phyloP scores from a whole-genome alignment of 495 filamentous ascomycete species.

The Podospora didyma region DNA sequence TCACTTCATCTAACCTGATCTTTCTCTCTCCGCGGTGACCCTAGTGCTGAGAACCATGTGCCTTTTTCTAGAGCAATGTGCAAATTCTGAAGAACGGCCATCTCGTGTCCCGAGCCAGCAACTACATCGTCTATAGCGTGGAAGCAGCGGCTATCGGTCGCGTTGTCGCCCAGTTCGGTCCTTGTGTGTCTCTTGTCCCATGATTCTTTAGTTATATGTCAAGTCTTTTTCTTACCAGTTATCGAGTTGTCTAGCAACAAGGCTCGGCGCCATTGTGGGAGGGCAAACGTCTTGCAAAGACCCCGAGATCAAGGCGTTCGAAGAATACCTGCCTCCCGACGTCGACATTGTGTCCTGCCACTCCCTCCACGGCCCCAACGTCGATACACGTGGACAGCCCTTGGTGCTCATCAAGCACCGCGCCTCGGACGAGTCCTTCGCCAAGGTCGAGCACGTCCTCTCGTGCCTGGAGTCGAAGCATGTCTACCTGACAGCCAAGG shows the following conservation, averaged over 20 bases:
- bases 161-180: slow-evolving; percentile 81
- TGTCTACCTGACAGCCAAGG: slow-evolving; percentile 78
- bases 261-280: slow-evolving; percentile 87
- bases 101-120: slow-evolving; percentile 87
- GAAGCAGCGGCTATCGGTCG: slow-evolving; percentile 85
- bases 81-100: slow-evolving; percentile 86
- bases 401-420: slow-evolving; percentile 91
- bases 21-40: slow-evolving; percentile 20
- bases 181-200: slow-evolving; percentile 63
- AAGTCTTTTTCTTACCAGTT: slow-evolving; percentile 14
- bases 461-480: slow-evolving; percentile 76
- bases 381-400: slow-evolving; percentile 83
- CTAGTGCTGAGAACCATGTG: slow-evolving; percentile 53
- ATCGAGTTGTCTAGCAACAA: slow-evolving; percentile 64
- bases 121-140: slow-evolving; percentile 97
- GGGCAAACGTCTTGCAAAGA: slow-evolving; percentile 98
- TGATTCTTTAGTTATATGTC: slow-evolving; percentile 11
- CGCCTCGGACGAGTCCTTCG: slow-evolving; percentile 69
- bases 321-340: slow-evolving; percentile 79
- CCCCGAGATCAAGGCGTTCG: slow-evolving; percentile 91
- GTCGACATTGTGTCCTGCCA: slow-evolving; percentile 95
- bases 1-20: slow-evolving; percentile 20
- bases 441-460: slow-evolving; percentile 74
- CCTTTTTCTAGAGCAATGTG: slow-evolving; percentile 59
- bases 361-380: slow-evolving; percentile 89